Conservation (phyloP, 345 rosid species). For the Syzygium jambos region DNA sequence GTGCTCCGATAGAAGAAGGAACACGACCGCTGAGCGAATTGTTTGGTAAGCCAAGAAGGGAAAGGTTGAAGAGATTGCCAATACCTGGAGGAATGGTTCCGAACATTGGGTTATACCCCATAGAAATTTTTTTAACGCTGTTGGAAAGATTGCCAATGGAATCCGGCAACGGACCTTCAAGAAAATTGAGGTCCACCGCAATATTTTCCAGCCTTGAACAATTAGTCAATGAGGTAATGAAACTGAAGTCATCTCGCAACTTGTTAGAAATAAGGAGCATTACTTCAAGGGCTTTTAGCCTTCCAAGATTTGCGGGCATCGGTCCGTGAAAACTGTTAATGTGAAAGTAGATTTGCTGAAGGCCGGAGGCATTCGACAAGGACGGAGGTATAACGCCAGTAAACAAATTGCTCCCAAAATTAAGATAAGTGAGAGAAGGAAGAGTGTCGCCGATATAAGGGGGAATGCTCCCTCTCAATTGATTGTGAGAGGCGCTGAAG, state of each 20-base stretch:
- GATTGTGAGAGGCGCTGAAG: not conserved
- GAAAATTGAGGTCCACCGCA: accelerated
- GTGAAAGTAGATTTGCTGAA: accelerated
- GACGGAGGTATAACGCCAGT: not conserved
- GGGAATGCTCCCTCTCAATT: not conserved
- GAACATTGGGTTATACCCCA: accelerated
- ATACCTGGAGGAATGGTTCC: not conserved
- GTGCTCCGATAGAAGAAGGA: not conserved
- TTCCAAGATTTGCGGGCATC: not conserved
- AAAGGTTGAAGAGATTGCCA: not conserved
- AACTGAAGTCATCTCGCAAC: not conserved
- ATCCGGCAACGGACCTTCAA: not conserved
- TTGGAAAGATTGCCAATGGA: not conserved
- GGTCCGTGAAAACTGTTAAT: not conserved
- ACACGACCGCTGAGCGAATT: not conserved
- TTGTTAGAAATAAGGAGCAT: accelerated
- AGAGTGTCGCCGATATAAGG: not conserved
- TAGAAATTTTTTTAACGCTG: accelerated
- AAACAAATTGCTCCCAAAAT: accelerated
- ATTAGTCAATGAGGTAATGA: not conserved
- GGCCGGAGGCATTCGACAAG: not conserved
- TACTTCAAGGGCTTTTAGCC: not conserved
- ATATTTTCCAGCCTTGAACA: not conserved
- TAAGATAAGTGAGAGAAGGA: not conserved
- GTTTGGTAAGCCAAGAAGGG: accelerated